Evolutionary conservation across 2,329 filamentous ascomycete species (phyloP).

Genomic region (Colletotrichum salicis): DNA sequence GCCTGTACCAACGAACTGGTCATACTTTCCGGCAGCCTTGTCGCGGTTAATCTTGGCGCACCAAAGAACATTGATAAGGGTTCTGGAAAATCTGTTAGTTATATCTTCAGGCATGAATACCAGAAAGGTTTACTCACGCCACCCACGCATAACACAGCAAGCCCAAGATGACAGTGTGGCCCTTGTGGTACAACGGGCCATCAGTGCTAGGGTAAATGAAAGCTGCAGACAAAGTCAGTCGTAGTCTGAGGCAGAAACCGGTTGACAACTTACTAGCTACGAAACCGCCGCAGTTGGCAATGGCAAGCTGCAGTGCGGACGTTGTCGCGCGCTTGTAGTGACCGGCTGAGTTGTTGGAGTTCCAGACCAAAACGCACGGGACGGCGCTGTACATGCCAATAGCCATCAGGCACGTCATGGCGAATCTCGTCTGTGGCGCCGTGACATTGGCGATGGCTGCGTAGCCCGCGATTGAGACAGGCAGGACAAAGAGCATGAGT

Average conservation of each 20-base stretch:
- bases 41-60: conserved; percentile 72
- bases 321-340: conserved; percentile 78
- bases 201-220: conserved; percentile 70
- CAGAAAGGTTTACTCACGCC: conserved; percentile 58
- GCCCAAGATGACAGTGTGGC: conserved; percentile 70
- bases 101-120: not conserved
- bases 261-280: conserved; percentile 60
- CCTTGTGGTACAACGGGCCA: conserved; percentile 67
- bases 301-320: conserved; percentile 70
- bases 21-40: conserved; percentile 69
- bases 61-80: conserved; percentile 69
- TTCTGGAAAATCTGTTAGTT: conserved; percentile 48
- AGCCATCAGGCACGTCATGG: conserved; percentile 75
- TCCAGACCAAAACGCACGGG: conserved; percentile 72
- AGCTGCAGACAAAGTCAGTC: conserved; percentile 43
- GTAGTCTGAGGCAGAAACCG: accelerated
- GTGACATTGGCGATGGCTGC: conserved; percentile 68
- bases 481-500: conserved; percentile 71
- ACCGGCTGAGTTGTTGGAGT: conserved; percentile 74
- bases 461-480: conserved; percentile 73
- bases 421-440: conserved; percentile 65
- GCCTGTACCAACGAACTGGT: conserved; percentile 63
- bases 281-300: conserved; percentile 75
- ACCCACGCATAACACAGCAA: conserved; percentile 72
- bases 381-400: conserved; percentile 72